A percentile compares a stretch with the other conserved stretches of the same genome.
Evolutionary conservation across 2,329 filamentous ascomycete species (phyloP).

Genomic region (Grosmannia penicillata): DNA sequence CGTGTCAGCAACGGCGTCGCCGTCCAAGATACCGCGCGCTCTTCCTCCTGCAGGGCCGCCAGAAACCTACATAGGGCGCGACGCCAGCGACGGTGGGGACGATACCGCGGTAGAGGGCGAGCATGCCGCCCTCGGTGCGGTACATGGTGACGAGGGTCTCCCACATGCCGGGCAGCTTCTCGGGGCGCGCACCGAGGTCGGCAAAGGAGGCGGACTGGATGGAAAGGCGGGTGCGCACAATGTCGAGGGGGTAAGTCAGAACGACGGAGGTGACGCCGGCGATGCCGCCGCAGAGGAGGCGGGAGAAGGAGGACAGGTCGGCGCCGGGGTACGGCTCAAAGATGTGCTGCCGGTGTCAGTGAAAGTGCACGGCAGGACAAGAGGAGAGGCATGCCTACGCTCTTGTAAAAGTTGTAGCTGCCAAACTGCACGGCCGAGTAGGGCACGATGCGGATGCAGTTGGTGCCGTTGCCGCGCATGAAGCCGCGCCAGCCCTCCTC

Average conservation of each 20-base stretch:
- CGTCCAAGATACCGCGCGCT: too few relatives aligned
- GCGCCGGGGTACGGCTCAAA: conserved; percentile 64
- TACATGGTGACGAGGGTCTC: conserved; percentile 72
- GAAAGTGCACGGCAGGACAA: neutral
- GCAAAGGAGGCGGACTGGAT: conserved; percentile 97
- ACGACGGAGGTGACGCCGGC: conserved; percentile 93
- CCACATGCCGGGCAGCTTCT: conserved; percentile 84
- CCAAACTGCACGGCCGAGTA: conserved; percentile 98
- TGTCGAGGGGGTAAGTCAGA: conserved; percentile 91
- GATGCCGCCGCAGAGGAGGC: conserved; percentile 77
- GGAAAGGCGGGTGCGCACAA: conserved; percentile 86
- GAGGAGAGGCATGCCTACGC: conserved; percentile 38
- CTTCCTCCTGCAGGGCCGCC: neutral
- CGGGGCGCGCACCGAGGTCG: conserved; percentile 47
- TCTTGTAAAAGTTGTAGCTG: conserved; percentile 94
- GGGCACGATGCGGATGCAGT: conserved; percentile 94
- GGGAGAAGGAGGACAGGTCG: conserved; percentile 56
- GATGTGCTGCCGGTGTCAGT: conserved; percentile 33
- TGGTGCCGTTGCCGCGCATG: conserved; percentile 95
- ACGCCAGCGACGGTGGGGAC: conserved; percentile 89
- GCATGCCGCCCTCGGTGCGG: conserved; percentile 71
- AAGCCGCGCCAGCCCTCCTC: conserved; percentile 96
- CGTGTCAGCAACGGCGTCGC: too few relatives aligned
- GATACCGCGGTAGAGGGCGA: conserved; percentile 86
- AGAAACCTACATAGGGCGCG: conserved; percentile 62